These are phyloP conservation scores for Dioszegia crocea DNA, from an alignment of 768 basidiomycete species.

Conservation along the genomic window DNA sequence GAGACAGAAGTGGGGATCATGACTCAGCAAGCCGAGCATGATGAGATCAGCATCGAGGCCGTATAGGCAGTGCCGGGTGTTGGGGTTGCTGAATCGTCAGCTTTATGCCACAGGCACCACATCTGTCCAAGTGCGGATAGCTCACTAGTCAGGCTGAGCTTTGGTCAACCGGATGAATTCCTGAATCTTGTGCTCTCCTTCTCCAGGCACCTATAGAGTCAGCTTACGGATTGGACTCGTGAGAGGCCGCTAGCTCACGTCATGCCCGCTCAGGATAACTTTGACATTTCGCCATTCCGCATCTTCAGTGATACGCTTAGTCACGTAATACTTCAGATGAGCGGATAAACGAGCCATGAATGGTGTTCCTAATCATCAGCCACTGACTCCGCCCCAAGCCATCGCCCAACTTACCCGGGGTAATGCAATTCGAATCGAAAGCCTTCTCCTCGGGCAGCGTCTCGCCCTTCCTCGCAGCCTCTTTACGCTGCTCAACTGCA, in stretches of 20 bases:
- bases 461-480: slow-evolving; percentile 83
- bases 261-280: slow-evolving; percentile 92
- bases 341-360: slow-evolving; percentile 93
- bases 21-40: slow-evolving; percentile 93
- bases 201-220: slow-evolving; percentile 65
- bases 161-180: slow-evolving; percentile 93
- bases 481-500: slow-evolving; percentile 76
- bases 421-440: slow-evolving; percentile 98
- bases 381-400: background rate
- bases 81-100: slow-evolving; percentile 62
- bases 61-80: slow-evolving; percentile 94
- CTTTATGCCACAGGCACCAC: background rate
- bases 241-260: slow-evolving; percentile 55
- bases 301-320: slow-evolving; percentile 97
- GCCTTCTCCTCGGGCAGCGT: slow-evolving; percentile 87
- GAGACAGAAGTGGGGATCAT: slow-evolving; percentile 97
- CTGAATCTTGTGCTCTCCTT: slow-evolving; percentile 99
- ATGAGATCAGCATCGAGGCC: slow-evolving; percentile 97
- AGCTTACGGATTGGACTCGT: background rate
- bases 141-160: slow-evolving; percentile 79
- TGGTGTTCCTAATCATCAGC: slow-evolving; percentile 63
- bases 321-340: slow-evolving; percentile 91
- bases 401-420: slow-evolving; percentile 68
- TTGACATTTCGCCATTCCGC: slow-evolving; percentile 88
- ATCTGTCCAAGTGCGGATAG: background rate